Evolutionary conservation across 2,329 filamentous ascomycete genomes (phyloP).

Genomic region (Talaromyces sp.): DNA sequence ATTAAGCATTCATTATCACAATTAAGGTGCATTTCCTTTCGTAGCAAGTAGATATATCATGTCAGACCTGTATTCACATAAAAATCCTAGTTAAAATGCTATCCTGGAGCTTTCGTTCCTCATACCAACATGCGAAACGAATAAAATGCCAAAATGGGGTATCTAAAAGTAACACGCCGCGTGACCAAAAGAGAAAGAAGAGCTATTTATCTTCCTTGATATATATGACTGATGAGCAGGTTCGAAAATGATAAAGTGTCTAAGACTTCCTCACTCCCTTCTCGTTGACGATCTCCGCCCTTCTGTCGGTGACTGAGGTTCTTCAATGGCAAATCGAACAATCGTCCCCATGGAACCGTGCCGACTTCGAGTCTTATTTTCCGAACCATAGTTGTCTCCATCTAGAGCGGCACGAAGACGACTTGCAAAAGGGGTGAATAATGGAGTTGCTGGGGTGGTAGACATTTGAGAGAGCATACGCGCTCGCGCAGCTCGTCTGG

Average conservation of each 20-base stretch:
- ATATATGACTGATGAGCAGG: neutral
- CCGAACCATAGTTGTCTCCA: constrained; percentile 16
- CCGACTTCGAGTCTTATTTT: constrained; percentile 18
- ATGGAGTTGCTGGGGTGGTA: constrained; percentile 42
- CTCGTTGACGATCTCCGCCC: constrained; percentile 35
- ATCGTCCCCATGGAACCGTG: constrained; percentile 25
- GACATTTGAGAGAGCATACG: constrained; percentile 38
- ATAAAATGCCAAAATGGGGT: constrained; percentile 8
- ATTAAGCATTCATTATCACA: neutral
- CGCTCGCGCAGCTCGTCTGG: constrained; percentile 42
- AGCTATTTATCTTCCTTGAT: neutral
- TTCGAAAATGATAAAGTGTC: neutral
- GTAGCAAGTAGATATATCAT: neutral
- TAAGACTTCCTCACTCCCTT: constrained; percentile 21
- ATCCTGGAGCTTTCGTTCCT: neutral
- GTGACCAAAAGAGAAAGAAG: constrained; percentile 4
- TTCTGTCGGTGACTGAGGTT: constrained; percentile 38
- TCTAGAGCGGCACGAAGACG: constrained; percentile 28
- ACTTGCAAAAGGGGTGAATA: constrained; percentile 41
- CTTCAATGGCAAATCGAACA: constrained; percentile 39
- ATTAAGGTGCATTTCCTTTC: neutral
- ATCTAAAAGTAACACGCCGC: constrained; percentile 6
- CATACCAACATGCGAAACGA: neutral
- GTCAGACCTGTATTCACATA: neutral
- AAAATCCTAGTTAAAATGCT: neutral